Evolutionary conservation across 345 rosid genomes (phyloP), one percentile per base, ranked within the genome.

Genomic region (Populus euphratica): DNA sequence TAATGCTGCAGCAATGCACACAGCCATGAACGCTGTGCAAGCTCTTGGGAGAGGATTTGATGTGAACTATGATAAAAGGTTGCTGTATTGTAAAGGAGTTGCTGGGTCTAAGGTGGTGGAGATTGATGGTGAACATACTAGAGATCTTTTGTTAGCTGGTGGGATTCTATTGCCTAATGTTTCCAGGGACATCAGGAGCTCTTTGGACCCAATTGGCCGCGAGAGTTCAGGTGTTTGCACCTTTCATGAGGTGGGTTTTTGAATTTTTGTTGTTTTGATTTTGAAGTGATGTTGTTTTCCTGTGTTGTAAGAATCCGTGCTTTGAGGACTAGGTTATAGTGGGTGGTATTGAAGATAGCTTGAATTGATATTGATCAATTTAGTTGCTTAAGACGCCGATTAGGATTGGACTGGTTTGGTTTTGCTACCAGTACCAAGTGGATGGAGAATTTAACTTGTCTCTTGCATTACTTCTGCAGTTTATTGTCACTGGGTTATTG

Each of bases 11-110:
- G 89, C 88, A 23, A 17, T 82, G 84, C 89, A 86, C 80, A 85
- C 92, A 18, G 96, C 92, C 50, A 73, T 78, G 69, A 91, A 85
- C 82, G 84, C 93, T 0, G 92, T 88, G 44, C 89, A 87, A 81
- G 93, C 92, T 8, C 74, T 91, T 29, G 96, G 96, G 69, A 86
- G 91, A 73, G 96, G 96, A 3, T 91, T 91, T 61, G 96, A 90
- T 84, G 93, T 86, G 47, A 91, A 90, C 74, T 88, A 77, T 39
- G 96, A 91, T 78, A 87, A 93, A 49, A 88, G 96, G 87, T 77
- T 91, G 83, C 56, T 91, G 81, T 90, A 91, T 33, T 91, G 96
- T 75, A 91, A 91, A 80, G 95, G 95, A 13, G 80, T 75, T n/a
- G 81, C 83, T 0, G 92, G 90, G 70, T 85, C 87, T 54, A 81